phyloP scores from a whole-genome alignment of 768 basidiomycete genomes.

The Boletus insuetus region DNA sequence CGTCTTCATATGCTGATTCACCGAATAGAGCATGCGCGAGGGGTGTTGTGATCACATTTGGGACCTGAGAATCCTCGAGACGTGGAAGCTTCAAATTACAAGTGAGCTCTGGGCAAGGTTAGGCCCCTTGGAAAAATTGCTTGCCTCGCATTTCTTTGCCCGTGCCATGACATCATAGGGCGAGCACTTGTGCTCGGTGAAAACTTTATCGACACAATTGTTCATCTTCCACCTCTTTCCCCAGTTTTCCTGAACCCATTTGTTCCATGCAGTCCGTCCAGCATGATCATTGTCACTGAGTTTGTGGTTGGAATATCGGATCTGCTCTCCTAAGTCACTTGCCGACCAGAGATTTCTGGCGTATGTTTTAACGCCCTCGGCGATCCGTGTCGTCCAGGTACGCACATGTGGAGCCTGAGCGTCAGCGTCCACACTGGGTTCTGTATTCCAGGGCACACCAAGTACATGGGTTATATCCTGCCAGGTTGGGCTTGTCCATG shows the following conservation, averaged over 20 bases:
- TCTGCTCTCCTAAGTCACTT: background rate
- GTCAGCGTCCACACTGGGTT: no score
- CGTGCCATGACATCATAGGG: background rate
- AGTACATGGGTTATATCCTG: background rate
- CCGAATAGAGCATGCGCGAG: background rate
- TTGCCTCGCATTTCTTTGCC: background rate
- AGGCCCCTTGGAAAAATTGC: background rate
- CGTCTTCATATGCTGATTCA: background rate
- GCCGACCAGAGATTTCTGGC: background rate
- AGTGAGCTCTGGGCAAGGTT: background rate
- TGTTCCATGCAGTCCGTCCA: background rate
- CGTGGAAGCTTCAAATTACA: background rate
- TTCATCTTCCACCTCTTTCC: background rate
- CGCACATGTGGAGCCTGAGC: background rate
- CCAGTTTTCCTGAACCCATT: background rate
- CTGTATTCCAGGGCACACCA: background rate
- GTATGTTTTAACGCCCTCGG: background rate
- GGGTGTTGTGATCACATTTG: background rate
- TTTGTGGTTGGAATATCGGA: background rate
- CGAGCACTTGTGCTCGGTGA: background rate
- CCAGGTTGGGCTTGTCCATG: background rate
- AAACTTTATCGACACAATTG: background rate
- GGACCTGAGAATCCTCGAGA: background rate
- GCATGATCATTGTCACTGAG: background rate
- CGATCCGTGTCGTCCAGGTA: background rate